Conservation (phyloP, 163 green algal species). For the Trebouxiophyceae sp. region DNA sequence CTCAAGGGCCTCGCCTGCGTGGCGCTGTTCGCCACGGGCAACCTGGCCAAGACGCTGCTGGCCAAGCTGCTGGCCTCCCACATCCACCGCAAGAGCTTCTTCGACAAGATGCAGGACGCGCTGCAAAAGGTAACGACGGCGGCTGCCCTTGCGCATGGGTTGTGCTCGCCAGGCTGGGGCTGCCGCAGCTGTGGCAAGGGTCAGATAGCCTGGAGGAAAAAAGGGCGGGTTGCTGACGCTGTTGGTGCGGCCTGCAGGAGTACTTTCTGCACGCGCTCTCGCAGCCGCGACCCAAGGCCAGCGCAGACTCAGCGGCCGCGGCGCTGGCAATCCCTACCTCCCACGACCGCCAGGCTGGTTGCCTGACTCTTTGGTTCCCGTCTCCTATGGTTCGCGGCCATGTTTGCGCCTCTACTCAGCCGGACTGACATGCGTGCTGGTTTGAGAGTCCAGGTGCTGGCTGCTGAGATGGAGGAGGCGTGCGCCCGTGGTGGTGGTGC, state of each 20-base stretch:
- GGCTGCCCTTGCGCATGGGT: neutral
- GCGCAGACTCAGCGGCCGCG: neutral
- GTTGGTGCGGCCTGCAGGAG: conserved; percentile 13
- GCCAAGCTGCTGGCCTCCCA: conserved; percentile 35
- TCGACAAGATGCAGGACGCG: conserved; percentile 40
- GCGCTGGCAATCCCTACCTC: neutral
- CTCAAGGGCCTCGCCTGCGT: conserved; percentile 14
- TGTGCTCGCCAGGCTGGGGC: neutral
- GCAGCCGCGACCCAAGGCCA: conserved; percentile 11
- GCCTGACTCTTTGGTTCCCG: too few species aligned
- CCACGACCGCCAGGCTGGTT: neutral
- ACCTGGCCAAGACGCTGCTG: conserved; percentile 17
- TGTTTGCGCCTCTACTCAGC: too few species aligned
- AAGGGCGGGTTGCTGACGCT: neutral
- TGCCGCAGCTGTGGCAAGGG: neutral
- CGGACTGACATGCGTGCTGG: too few species aligned
- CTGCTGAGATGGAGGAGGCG: too few species aligned
- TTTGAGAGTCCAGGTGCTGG: too few species aligned
- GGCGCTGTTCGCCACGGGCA: conserved; percentile 6
- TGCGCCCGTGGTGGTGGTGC: too few species aligned
- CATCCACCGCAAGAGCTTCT: conserved; percentile 31
- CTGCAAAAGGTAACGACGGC: conserved; percentile 23
- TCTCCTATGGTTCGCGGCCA: too few species aligned
- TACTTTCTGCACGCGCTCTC: conserved; percentile 19
- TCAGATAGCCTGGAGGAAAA: too few species aligned